Percentiles rank a stretch among this genome's conserved stretches.
These are phyloP conservation scores for Aquilaria yunnanensis DNA, from an alignment of 345 rosid genomes.

Conservation along the genomic window DNA sequence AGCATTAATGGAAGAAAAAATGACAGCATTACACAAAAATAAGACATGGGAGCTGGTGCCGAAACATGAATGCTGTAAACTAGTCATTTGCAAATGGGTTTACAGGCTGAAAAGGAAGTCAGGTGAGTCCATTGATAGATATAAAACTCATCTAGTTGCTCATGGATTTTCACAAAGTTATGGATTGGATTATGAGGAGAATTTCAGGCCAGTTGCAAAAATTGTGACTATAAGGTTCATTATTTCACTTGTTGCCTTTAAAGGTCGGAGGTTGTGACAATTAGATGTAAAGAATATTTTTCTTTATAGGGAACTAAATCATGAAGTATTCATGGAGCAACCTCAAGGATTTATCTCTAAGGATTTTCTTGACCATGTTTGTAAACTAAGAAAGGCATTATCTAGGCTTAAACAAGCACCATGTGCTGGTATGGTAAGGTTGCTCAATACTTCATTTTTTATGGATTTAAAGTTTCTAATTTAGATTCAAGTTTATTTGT, in stretches of 20 bases:
- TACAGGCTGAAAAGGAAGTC: background rate
- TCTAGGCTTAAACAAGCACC: background rate
- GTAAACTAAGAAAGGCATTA: background rate
- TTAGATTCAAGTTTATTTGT: conserved; percentile 4
- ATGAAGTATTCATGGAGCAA: background rate
- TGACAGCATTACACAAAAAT: background rate
- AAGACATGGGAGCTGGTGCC: background rate
- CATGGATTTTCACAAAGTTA: background rate
- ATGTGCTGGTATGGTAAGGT: conserved; percentile 3
- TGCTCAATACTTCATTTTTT: conserved; percentile 1
- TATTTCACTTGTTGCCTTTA: background rate
- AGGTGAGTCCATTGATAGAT: background rate
- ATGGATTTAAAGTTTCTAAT: conserved; percentile 1
- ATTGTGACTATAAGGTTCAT: background rate
- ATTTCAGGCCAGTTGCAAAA: background rate
- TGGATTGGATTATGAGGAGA: background rate
- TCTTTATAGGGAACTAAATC: conserved; percentile 1
- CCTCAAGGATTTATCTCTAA: background rate
- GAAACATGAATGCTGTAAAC: background rate
- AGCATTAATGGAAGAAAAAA: background rate
- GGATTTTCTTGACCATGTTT: background rate
- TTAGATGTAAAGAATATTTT: conserved; percentile 2
- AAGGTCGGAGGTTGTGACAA: conserved; percentile 1
- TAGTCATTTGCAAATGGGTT: background rate
- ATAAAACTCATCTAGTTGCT: background rate